Evolutionary conservation across 306 rosid species (phyloP).

Genomic region (Casuarina cunninghamiana): DNA sequence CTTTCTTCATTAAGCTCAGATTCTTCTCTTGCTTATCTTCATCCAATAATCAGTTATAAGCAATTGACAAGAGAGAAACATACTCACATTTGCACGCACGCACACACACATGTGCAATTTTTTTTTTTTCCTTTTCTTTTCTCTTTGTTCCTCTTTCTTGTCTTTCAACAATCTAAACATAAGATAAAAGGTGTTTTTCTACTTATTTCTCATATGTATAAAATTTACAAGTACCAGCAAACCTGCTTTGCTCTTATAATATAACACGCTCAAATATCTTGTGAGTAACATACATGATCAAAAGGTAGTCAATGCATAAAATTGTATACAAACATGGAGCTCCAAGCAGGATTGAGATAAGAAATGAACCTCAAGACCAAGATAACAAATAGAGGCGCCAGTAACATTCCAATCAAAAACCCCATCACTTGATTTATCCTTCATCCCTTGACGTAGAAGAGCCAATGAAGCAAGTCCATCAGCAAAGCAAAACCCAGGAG

Average conservation of each 20-base stretch:
- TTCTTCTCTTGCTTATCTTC: background rate
- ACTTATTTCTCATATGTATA: background rate
- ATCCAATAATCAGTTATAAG: background rate
- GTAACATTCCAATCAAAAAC: constrained; percentile 94
- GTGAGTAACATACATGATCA: background rate
- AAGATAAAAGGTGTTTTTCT: background rate
- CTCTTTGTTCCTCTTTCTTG: background rate
- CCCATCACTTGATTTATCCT: constrained; percentile 71
- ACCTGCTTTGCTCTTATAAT: background rate
- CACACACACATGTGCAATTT: too few relatives aligned
- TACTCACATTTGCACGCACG: too few relatives aligned
- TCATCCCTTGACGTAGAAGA: constrained; percentile 96
- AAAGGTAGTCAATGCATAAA: background rate
- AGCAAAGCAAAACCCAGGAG: constrained; percentile 97
- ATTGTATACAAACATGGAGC: background rate
- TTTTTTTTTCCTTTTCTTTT: background rate
- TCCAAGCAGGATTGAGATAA: background rate
- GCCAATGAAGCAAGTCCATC: constrained; percentile 98
- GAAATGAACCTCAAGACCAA: constrained; percentile 71
- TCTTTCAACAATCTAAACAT: background rate
- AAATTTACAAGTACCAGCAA: background rate
- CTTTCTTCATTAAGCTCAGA: background rate
- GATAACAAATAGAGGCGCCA: constrained; percentile 92
- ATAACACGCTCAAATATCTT: background rate
- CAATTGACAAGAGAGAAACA: background rate